phyloP scores from a whole-genome alignment of 306 rosid genomes.

The Vigna mungo region DNA sequence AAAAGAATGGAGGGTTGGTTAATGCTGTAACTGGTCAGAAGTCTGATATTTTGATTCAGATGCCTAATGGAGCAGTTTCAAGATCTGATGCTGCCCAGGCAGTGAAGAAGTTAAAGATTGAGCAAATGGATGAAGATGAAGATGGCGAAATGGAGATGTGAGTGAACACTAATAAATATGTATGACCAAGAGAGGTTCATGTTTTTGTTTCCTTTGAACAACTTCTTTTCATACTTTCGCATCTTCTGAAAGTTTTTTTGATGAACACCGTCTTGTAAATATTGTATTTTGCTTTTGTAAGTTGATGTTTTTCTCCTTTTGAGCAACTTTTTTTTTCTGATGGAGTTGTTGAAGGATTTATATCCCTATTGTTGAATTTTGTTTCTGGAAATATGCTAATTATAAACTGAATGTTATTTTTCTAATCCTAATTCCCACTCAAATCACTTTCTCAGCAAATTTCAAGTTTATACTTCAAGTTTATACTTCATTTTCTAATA shows the following conservation, averaged over 20 bases:
- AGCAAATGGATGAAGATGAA: neutral
- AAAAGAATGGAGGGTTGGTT: neutral
- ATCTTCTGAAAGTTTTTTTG: neutral
- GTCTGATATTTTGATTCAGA: slow-evolving; percentile 4
- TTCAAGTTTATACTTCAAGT: too few species aligned
- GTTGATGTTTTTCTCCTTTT: too few species aligned
- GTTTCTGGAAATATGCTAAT: too few species aligned
- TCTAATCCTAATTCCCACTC: too few species aligned
- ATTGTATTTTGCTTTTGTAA: too few species aligned
- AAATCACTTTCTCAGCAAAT: too few species aligned
- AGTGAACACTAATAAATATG: neutral
- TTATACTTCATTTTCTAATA: too few species aligned
- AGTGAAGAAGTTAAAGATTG: neutral
- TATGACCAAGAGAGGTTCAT: neutral
- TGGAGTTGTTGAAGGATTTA: too few species aligned
- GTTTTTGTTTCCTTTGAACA: neutral
- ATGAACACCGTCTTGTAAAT: too few species aligned
- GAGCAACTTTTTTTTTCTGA: too few species aligned
- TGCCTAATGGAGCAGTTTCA: neutral
- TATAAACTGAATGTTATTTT: too few species aligned
- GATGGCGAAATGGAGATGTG: neutral
- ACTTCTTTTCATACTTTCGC: neutral
- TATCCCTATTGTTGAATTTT: too few species aligned
- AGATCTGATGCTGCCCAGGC: neutral
- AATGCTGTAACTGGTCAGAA: neutral